Evolutionary conservation across 331 rosid genomes (phyloP), one percentile per base, ranked within the genome.

Genomic region (Acacia pycnantha): DNA sequence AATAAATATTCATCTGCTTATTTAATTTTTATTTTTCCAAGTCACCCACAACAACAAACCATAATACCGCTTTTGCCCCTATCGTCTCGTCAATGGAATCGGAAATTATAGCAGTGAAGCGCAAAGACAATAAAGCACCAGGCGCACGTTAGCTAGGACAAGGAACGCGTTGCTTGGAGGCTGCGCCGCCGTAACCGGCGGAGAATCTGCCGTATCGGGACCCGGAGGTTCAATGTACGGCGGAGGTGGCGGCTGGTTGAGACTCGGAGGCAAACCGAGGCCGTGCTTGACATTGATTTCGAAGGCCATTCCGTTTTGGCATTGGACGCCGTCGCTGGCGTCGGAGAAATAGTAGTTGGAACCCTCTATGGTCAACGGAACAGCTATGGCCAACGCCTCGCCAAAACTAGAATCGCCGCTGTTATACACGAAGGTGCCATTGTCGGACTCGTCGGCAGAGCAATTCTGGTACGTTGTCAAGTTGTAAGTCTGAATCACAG

Each of bases 221-320:
- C 85, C 83, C 2, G 96, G 93, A 3, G 97, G 97, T 76, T 86
- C 85, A 1, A 51, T 62, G 83, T 91, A 95, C 31, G 94, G 95
- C 41, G 98, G 98, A 0, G 98, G 98, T 0, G 98, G 99, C 15
- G 99, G 96, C 81, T 90, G 96, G 73, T 85, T 92, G 21, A 95
- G 91, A 59, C 87, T 85, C 27, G 98, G 97, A 22, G 97, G 99
- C 79, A 95, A 84, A 41, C 99, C 98, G 27, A 73, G 85, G 24
- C 99, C 97, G 64, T 80, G 84, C 21, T 81, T 77, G 70, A 95
- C 98, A 6, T 85, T 27, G 82, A 95, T 90, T 83, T 73, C 83
- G 70, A 93, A 95, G 18, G 94, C 93, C 88, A 95, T 69, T 24
- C 99, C 98, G 0, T 1, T 80, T 47, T 73, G 90, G 86, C 99